phyloP scores from a whole-genome alignment of 2,329 filamentous ascomycete genomes.

The Lasiodiplodia gonubiensis region DNA sequence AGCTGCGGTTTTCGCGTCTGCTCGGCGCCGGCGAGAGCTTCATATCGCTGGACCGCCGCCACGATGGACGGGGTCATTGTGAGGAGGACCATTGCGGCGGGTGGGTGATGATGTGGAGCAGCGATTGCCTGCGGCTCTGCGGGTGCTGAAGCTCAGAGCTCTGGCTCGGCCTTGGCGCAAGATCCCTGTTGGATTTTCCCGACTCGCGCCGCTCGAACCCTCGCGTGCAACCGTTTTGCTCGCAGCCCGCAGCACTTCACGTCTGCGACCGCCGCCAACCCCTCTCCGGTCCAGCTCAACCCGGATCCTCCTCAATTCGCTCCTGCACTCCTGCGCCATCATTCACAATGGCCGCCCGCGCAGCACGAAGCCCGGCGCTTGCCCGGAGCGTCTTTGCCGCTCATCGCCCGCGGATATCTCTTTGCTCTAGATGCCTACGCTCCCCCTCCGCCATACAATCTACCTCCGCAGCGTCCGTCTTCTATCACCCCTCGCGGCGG shows the following conservation, averaged over 20 bases:
- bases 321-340: background rate
- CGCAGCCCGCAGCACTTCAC: constrained; percentile 19
- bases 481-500: constrained; percentile 49
- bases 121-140: constrained; percentile 14
- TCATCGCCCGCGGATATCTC: constrained; percentile 31
- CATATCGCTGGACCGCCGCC: constrained; percentile 60
- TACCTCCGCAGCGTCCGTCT: constrained; percentile 36
- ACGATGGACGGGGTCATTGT: constrained; percentile 75
- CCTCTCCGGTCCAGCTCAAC: constrained; percentile 16
- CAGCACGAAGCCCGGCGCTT: constrained; percentile 43
- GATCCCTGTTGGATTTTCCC: constrained; percentile 29
- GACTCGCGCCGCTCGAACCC: constrained; percentile 18
- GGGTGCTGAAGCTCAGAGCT: constrained; percentile 8
- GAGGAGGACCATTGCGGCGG: constrained; percentile 70
- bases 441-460: constrained; percentile 29
- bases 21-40: constrained; percentile 32
- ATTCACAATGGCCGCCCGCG: constrained; percentile 37
- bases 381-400: constrained; percentile 38
- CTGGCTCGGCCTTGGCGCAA: constrained; percentile 14
- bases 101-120: constrained; percentile 13
- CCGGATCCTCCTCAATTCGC: constrained; percentile 10
- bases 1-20: constrained; percentile 36
- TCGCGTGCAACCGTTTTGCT: constrained; percentile 26
- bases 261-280: constrained; percentile 22
- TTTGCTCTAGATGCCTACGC: constrained; percentile 41